Conservation (phyloP, 371 early-diverging fungal species). For the Mucor saturninus region DNA sequence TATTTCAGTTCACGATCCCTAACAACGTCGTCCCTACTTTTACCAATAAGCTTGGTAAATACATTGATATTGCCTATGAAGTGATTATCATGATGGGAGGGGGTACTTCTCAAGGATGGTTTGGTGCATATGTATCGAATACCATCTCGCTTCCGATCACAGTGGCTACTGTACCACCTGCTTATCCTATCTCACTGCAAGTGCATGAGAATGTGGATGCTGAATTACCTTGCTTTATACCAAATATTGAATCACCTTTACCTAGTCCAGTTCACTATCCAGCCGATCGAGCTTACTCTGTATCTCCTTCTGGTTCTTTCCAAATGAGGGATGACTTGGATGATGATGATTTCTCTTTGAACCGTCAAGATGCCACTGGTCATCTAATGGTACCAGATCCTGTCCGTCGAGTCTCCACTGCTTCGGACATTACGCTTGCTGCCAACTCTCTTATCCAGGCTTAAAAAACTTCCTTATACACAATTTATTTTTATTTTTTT, state of each 20-base stretch:
- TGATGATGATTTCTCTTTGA: conserved; percentile 19
- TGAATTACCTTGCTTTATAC: conserved; percentile 39
- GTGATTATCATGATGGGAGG: conserved; percentile 23
- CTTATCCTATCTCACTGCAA: conserved; percentile 18
- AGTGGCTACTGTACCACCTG: conserved; percentile 25
- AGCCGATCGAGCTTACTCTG: conserved; percentile 32
- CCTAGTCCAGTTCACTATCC: conserved; percentile 36
- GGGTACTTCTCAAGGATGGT: conserved; percentile 1
- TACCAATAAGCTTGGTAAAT: conserved; percentile 27
- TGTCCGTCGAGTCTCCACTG: conserved; percentile 9
- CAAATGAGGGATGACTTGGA: conserved; percentile 15
- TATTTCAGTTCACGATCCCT: conserved; percentile 42
- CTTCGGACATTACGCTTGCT: conserved; percentile 6
- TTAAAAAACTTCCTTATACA: not conserved
- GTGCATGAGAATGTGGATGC: conserved; percentile 5
- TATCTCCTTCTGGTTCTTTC: conserved; percentile 35
- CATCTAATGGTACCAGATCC: conserved; percentile 45
- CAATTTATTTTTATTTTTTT: not conserved
- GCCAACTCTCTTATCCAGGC: not conserved
- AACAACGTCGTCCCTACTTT: conserved; percentile 37
- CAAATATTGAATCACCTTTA: conserved; percentile 41
- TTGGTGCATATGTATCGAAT: conserved; percentile 2
- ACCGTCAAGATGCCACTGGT: conserved; percentile 34
- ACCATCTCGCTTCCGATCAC: conserved; percentile 14
- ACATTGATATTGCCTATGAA: conserved; percentile 38